Conservation (phyloP, 2,329 filamentous ascomycete species). For the Penicillium sp. region DNA sequence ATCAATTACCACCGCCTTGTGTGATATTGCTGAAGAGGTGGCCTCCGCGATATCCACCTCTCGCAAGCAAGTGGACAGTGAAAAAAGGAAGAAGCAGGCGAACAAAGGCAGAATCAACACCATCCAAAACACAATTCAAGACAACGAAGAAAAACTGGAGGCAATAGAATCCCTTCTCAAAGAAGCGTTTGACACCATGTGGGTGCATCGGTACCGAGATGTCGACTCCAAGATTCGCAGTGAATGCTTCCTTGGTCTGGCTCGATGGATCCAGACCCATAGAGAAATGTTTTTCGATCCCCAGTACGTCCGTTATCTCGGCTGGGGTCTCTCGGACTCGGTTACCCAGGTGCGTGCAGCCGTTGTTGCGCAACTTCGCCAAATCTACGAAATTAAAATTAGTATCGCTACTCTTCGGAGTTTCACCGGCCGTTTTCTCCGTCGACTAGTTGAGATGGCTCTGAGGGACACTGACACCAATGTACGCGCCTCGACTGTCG, state of each 20-base stretch:
- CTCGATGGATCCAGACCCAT: constrained; percentile 80
- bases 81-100: constrained; percentile 65
- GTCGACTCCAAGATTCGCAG: constrained; percentile 83
- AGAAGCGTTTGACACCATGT: constrained; percentile 87
- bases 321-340: constrained; percentile 89
- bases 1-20: constrained; percentile 73
- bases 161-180: constrained; percentile 68
- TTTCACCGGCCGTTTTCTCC: constrained; percentile 88
- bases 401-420: constrained; percentile 73
- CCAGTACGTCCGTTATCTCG: constrained; percentile 84
- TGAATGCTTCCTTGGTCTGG: constrained; percentile 82
- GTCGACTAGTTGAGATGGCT: constrained; percentile 87
- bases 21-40: constrained; percentile 66
- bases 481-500: constrained; percentile 75
- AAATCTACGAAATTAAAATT: constrained; percentile 74
- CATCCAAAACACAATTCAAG: constrained; percentile 67
- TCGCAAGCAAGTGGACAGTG: constrained; percentile 73
- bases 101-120: constrained; percentile 76
- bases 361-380: constrained; percentile 76
- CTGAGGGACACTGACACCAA: constrained; percentile 75
- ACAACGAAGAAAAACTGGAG: constrained; percentile 66
- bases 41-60: constrained; percentile 69
- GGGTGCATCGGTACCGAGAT: constrained; percentile 93
- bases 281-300: constrained; percentile 89
- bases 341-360: constrained; percentile 72